phyloP scores from a whole-genome alignment of 805 yeast species.

The Wickerhamomyces canadensis region DNA sequence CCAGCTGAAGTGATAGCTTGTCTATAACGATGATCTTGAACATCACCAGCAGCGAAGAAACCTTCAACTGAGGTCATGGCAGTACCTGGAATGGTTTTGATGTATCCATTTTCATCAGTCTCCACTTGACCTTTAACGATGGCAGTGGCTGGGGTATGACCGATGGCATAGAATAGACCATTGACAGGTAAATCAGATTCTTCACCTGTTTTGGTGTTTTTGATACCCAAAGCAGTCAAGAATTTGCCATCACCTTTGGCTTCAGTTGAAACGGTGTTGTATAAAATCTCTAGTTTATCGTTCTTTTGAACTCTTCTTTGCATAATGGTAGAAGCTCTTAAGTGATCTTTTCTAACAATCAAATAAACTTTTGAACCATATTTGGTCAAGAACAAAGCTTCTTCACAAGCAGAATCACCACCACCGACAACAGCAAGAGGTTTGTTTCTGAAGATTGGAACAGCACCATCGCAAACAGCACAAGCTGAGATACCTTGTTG shows the following conservation, averaged over 20 bases:
- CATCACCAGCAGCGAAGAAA: conserved; percentile 98
- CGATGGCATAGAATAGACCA: conserved; percentile 97
- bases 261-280: conserved; percentile 78
- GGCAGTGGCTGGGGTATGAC: conserved; percentile 92
- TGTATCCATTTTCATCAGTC: conserved; percentile 83
- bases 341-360: conserved; percentile 88
- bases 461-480: conserved; percentile 99
- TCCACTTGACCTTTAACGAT: conserved; percentile 71
- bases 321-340: conserved; percentile 96
- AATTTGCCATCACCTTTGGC: conserved; percentile 94
- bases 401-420: conserved; percentile 99
- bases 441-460: conserved; percentile 96
- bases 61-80: conserved; percentile 82
- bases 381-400: conserved; percentile 93
- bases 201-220: conserved; percentile 70
- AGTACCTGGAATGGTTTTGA: conserved; percentile 85
- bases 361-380: conserved; percentile 94
- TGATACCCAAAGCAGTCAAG: conserved; percentile 56
- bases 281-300: conserved; percentile 87
- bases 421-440: conserved; percentile 98
- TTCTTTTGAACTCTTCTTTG: conserved; percentile 82
- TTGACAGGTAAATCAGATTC: conserved; percentile 66
- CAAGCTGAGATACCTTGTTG: conserved; percentile 99
- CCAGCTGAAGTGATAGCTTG: conserved; percentile 99
- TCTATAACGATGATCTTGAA: conserved; percentile 94